Evolutionary conservation across 768 basidiomycete genomes (phyloP), one percentile per base, ranked within the genome.

Genomic region (Daedaleopsis nitida): DNA sequence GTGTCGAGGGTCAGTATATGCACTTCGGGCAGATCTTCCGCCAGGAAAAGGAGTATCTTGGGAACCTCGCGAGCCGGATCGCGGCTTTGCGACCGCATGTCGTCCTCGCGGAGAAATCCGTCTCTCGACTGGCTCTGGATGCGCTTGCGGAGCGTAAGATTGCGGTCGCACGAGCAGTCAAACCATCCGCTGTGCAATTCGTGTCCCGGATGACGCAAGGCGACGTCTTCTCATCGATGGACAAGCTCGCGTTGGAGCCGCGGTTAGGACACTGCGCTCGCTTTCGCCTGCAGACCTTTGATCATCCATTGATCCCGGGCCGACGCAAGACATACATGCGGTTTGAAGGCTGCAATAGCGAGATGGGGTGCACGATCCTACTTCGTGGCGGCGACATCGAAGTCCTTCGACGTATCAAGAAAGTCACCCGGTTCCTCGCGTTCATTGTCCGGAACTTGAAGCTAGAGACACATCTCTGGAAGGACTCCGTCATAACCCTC

Each of bases 301-400:
- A 98, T 64, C 96, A 99, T 73, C 82, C 86, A 13, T 80, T 96
- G 43, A 99, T 98, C 44, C 94, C 96, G n/a, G 95, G 94, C 19
- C 84, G 83, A 17, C 83, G 97, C 58, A 99, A 99, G 79, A 94
- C 96, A 0, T 91, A 94, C 70, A 95, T 99, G 94, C 89, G 97
- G 1, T 98, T 99, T 69, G 97, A 99, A 74, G 96, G 96, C 1
- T 97, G 96, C 69, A 90, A 85, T 70, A 84, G 85, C 52, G 93
- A 97, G 64, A 90, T 93, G 83, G 96, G 96, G 0, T 98, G 95
- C 65, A 98, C 97, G 2, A 89, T 99, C 66, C 81, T 98, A 42
- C 74, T 99, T 49, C 84, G 97, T 45, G 97, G 97, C 11, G 95
- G 86, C 4, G 85, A 96, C 69, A 81, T 89, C 57, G 88, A 89